Conservation (phyloP, 441 rosid genomes). For the Pelargonium fulgidum region DNA sequence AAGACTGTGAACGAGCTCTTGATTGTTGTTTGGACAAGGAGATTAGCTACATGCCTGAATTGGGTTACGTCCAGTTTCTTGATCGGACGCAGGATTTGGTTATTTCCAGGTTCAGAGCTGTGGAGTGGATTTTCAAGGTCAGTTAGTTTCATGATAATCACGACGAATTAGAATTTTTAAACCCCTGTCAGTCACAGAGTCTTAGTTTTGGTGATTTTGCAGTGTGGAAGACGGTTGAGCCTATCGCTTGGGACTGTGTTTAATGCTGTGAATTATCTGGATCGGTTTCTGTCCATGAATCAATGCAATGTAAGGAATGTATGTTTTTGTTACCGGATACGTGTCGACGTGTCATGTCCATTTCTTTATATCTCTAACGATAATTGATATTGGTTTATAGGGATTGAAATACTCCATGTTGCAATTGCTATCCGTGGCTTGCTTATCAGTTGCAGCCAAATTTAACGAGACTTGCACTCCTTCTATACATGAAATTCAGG, state of each 20-base stretch:
- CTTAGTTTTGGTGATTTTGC: slow-evolving; percentile 11
- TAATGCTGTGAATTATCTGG: slow-evolving; percentile 60
- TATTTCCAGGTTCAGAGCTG: slow-evolving; percentile 34
- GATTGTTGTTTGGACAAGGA: slow-evolving; percentile 44
- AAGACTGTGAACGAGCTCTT: slow-evolving; percentile 38
- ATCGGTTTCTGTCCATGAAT: slow-evolving; percentile 54
- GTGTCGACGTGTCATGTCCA: background rate
- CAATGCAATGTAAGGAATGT: slow-evolving; percentile 39
- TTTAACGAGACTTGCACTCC: slow-evolving; percentile 43
- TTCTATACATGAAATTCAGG: slow-evolving; percentile 55
- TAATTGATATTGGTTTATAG: slow-evolving; percentile 22
- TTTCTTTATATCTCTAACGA: background rate
- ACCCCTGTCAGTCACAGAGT: too few species aligned
- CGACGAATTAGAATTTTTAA: too few species aligned
- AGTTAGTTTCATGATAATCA: slow-evolving; percentile 1
- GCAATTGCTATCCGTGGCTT: slow-evolving; percentile 48
- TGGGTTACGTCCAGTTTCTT: slow-evolving; percentile 33
- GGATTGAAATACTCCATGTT: slow-evolving; percentile 72
- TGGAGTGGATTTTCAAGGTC: slow-evolving; percentile 67
- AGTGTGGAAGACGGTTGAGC: slow-evolving; percentile 49
- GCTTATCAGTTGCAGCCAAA: slow-evolving; percentile 64
- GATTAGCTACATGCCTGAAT: slow-evolving; percentile 36
- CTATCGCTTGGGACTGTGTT: slow-evolving; percentile 50
- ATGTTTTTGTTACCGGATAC: background rate
- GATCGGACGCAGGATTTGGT: slow-evolving; percentile 28